Evolutionary conservation across 108 stramenopile species (phyloP), one percentile per base, ranked within the genome.

Genomic region (Cylindrotheca fusiformis): DNA sequence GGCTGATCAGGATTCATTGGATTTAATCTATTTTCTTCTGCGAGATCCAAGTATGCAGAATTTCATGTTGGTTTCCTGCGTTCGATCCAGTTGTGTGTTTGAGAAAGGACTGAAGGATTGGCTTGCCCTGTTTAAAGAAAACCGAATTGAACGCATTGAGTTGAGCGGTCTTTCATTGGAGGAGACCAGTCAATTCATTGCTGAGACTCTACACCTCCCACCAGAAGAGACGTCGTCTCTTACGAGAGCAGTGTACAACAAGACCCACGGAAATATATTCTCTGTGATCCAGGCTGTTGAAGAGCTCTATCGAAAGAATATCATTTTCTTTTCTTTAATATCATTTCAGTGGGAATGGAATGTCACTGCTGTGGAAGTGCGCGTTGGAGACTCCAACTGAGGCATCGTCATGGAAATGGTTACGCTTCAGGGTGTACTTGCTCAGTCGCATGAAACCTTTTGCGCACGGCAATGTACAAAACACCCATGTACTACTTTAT

Each of bases 1-100:
- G 75, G 53, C 59, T 18, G 75, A 72, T 53, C 22, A 29, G 0
- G 67, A 56, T 25, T 66, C 76, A 20, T 47, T 77, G 26, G 65
- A 63, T 24, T 19, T 72, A 0, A 10, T 81, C 18, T 36, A 47
- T 18, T 45, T 49, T 3, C 22, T 78, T 18, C 57, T 82, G 18
- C 21, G 48, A 3, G 66, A 78, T 31, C 23, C 30, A 14, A 47
- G 28, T 6, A 10, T 49, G 17, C 52, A 45, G 54, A 63, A 66
- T 27, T 25, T 75, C 2, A 53, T 80, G 23, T 62, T 80, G 22
- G 31, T 80, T 8, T 32, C 30, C 20, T 30, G 57, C 21, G 57
- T 36, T 2, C 30, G 26, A 24, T 52, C 22, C 51, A 24, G 23
- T 23, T 52, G 12, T 8, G n/a, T 23, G 14, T 6, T 14, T 10